phyloP scores from a whole-genome alignment of 495 filamentous ascomycete species.

The Penicillium crystallinum region DNA sequence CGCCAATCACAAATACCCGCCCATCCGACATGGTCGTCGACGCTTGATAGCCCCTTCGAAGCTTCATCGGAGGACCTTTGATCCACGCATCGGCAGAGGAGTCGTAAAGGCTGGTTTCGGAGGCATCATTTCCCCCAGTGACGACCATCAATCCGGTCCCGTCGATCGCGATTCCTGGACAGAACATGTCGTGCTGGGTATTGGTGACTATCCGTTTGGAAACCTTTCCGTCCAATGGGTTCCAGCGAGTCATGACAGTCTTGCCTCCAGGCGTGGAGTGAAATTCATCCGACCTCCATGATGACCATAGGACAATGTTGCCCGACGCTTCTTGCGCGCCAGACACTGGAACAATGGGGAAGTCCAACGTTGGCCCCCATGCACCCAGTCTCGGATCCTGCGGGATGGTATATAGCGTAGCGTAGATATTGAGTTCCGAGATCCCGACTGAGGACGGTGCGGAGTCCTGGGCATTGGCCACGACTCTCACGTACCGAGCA shows the following conservation, averaged over 20 bases:
- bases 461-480: conserved; percentile 29
- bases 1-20: conserved; percentile 55
- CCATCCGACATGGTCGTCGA: conserved; percentile 50
- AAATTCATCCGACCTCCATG: conserved; percentile 33
- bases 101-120: conserved; percentile 46
- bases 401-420: conserved; percentile 6
- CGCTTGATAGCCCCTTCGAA: conserved; percentile 54
- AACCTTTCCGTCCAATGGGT: conserved; percentile 15
- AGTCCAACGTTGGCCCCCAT: conserved; percentile 47
- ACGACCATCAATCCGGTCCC: conserved; percentile 48
- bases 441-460: conserved; percentile 28
- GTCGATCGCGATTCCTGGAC: conserved; percentile 52
- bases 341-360: conserved; percentile 47
- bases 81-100: conserved; percentile 22
- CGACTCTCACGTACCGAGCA: conserved; percentile 39
- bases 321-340: conserved; percentile 29
- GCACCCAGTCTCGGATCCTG: conserved; percentile 18
- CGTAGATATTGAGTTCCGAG: conserved; percentile 30
- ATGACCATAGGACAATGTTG: conserved; percentile 41
- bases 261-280: conserved; percentile 28
- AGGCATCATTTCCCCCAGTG: conserved; percentile 44
- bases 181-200: conserved; percentile 58
- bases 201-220: conserved; percentile 37
- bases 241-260: conserved; percentile 23
- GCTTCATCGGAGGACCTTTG: conserved; percentile 34